Percentiles rank a stretch among this genome's conserved stretches.
Conservation (phyloP, 176 grass and related monocot genomes). For the Lolium perenne region DNA sequence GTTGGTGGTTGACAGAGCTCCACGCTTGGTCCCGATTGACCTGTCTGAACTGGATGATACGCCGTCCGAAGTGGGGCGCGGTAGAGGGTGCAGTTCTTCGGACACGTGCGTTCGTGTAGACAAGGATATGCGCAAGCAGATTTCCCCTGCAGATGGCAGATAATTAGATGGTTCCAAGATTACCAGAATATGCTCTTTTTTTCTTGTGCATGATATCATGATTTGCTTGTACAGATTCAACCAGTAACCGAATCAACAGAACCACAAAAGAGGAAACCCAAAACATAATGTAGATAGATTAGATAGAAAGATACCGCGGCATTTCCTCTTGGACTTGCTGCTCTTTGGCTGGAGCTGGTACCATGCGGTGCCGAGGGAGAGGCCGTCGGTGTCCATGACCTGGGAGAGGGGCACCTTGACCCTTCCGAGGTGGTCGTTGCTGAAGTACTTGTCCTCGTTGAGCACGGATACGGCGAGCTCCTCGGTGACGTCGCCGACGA, state of each 20-base stretch:
- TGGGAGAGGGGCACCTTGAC: conserved; percentile 64
- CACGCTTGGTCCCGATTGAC: conserved; percentile 54
- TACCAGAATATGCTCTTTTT: too few relatives aligned
- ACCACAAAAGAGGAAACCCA: not conserved
- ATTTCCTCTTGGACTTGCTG: conserved; percentile 89
- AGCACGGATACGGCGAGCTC: conserved; percentile 75
- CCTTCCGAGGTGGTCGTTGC: conserved; percentile 74
- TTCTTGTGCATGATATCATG: not conserved
- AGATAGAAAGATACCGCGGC: conserved; percentile 59
- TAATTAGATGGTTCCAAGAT: too few relatives aligned
- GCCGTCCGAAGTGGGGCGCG: conserved; percentile 61
- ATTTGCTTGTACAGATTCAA: not conserved
- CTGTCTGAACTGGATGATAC: conserved; percentile 76
- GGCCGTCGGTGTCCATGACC: conserved; percentile 78
- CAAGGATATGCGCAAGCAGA: conserved; percentile 68
- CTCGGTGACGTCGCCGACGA: conserved; percentile 70
- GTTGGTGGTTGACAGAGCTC: conserved; percentile 38
- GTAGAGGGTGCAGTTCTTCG: conserved; percentile 28
- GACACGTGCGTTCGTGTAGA: conserved; percentile 56
- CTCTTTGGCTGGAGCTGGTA: conserved; percentile 91
- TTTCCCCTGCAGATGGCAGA: conserved; percentile 62
- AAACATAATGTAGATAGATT: not conserved
- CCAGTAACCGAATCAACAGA: not conserved
- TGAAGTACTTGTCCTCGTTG: conserved; percentile 96
- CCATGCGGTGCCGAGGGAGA: conserved; percentile 82